Evolutionary conservation across 1,139 yeast genomes (phyloP).

Genomic region (Sugiyamaella pinicola): DNA sequence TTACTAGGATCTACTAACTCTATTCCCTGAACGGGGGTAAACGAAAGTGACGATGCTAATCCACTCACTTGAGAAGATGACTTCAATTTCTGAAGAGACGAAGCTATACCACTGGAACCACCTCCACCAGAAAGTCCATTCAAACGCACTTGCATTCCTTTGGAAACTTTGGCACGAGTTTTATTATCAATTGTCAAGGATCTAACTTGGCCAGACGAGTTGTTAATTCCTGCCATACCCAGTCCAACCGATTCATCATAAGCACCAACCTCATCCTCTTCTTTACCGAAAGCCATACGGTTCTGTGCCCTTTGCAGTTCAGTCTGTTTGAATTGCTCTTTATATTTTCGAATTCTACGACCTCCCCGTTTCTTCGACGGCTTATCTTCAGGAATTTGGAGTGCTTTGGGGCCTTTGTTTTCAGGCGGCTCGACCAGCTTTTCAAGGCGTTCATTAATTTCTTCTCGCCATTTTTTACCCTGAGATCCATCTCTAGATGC

Average conservation of each 20-base stretch:
- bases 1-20: constrained; percentile 38
- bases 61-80: constrained; percentile 31
- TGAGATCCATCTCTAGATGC: constrained; percentile 52
- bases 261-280: constrained; percentile 60
- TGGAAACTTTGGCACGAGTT: constrained; percentile 42
- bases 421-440: constrained; percentile 82
- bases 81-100: constrained; percentile 11
- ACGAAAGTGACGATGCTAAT: constrained; percentile 37
- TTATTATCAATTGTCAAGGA: constrained; percentile 43
- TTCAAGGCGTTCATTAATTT: constrained; percentile 64
- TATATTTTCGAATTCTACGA: constrained; percentile 70
- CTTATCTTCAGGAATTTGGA: constrained; percentile 79
- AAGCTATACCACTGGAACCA: constrained; percentile 4
- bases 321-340: constrained; percentile 78
- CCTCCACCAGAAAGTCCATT: constrained; percentile 21
- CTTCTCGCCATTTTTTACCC: constrained; percentile 62
- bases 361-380: constrained; percentile 90
- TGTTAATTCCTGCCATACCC: constrained; percentile 60
- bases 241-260: constrained; percentile 79
- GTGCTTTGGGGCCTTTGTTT: constrained; percentile 64
- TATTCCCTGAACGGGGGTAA: constrained; percentile 40
- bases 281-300: constrained; percentile 77
- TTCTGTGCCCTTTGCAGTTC: constrained; percentile 83
- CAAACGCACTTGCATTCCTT: constrained; percentile 39
- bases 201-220: constrained; percentile 40